Evolutionary conservation across 106 monocot genomes (phyloP).

Genomic region (Dendrobium catenatum): DNA sequence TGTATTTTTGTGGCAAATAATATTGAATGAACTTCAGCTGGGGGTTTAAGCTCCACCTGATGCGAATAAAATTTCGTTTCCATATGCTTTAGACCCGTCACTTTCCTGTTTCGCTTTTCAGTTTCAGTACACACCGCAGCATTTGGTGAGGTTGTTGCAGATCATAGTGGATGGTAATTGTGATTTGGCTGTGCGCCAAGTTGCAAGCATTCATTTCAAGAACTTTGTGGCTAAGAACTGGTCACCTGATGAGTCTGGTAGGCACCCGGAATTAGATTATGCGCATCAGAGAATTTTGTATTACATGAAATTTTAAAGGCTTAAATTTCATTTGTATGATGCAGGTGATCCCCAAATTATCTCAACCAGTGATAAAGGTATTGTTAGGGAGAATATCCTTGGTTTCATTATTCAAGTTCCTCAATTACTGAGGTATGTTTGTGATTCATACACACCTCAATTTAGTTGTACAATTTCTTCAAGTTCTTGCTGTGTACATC

Average conservation of each 20-base stretch:
- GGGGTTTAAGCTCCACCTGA: background rate
- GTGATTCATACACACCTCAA: background rate
- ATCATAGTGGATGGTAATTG: constrained; percentile 65
- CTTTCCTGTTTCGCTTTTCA: constrained; percentile 20
- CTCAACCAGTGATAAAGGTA: constrained; percentile 49
- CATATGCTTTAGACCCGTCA: background rate
- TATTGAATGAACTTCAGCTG: background rate
- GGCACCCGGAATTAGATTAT: background rate
- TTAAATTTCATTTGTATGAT: constrained; percentile 3
- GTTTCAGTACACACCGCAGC: constrained; percentile 81
- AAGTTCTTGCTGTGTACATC: background rate
- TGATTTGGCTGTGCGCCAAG: constrained; percentile 82
- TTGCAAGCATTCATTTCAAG: constrained; percentile 96
- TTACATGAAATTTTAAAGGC: background rate
- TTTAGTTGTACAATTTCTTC: background rate
- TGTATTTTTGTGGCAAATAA: background rate
- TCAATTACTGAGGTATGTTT: constrained; percentile 63
- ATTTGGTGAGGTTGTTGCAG: constrained; percentile 79
- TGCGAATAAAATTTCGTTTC: background rate
- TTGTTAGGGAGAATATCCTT: constrained; percentile 77
- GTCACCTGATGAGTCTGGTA: constrained; percentile 72
- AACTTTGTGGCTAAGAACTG: constrained; percentile 94
- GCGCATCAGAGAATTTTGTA: background rate
- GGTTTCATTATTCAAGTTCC: constrained; percentile 75
- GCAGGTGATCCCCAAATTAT: constrained; percentile 60